Percentiles rank a stretch among this genome's conserved stretches.
These are phyloP conservation scores for Phyllostachys edulis DNA, from an alignment of 176 grass and related monocot species.

Conservation along the genomic window DNA sequence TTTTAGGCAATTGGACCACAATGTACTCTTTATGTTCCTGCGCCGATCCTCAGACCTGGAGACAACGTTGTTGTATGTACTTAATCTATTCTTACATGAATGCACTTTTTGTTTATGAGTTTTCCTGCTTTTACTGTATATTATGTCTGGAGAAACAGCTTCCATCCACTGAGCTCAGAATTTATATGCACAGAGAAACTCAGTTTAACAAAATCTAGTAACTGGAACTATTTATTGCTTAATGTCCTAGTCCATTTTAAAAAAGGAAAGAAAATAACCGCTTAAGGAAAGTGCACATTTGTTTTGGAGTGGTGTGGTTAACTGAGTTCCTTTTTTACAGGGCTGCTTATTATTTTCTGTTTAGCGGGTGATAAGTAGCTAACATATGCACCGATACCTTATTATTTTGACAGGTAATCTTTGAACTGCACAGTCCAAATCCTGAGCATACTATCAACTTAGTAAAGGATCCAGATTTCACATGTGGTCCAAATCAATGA, in stretches of 20 bases:
- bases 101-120: neutral
- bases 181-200: neutral
- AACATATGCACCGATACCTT: neutral
- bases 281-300: neutral
- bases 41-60: constrained; percentile 70
- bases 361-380: neutral
- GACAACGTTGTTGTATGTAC: constrained; percentile 71
- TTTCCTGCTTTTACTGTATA: neutral
- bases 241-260: neutral
- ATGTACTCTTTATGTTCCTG: constrained; percentile 83
- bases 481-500: constrained; percentile 43
- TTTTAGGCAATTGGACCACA: constrained; percentile 73
- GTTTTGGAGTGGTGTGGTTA: neutral
- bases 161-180: neutral
- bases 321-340: neutral
- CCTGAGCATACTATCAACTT: constrained; percentile 53
- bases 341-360: neutral
- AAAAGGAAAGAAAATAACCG: neutral
- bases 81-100: constrained; percentile 10
- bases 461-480: constrained; percentile 72
- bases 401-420: constrained; percentile 59
- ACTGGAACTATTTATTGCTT: neutral
- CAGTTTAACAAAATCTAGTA: neutral
- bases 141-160: neutral
- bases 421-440: constrained; percentile 67